These are phyloP conservation scores for Cryptosporidium meleagridis DNA, from an alignment of 169 alveolate genomes.

Conservation along the genomic window DNA sequence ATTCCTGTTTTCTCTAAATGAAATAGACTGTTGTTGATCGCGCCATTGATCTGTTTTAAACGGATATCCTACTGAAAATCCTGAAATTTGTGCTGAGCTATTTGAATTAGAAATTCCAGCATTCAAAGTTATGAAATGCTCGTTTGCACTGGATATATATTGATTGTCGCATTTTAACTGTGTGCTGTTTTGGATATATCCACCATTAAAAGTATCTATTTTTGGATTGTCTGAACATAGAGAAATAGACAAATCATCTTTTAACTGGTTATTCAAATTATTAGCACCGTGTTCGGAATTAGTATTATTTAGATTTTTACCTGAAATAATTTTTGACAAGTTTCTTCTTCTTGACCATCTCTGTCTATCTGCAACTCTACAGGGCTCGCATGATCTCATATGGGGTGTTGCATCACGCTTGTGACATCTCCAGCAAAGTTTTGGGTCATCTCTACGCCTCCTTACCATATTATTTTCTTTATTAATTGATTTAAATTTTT, in stretches of 20 bases:
- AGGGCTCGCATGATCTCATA: constrained; percentile 74
- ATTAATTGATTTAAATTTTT: neutral
- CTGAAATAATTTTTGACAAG: constrained; percentile 52
- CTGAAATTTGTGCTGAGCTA: neutral
- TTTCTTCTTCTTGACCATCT: constrained; percentile 74
- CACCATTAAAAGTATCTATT: constrained; percentile 7
- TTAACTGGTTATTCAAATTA: constrained; percentile 4
- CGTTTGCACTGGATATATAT: constrained; percentile 1
- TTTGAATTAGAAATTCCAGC: constrained; percentile 16
- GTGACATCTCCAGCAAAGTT: constrained; percentile 74
- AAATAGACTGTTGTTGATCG: constrained; percentile 28
- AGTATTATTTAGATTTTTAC: neutral
- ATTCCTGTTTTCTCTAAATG: constrained; percentile 22
- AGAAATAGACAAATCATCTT: constrained; percentile 1
- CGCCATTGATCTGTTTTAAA: constrained; percentile 30
- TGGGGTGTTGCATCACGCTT: constrained; percentile 75
- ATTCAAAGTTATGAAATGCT: constrained; percentile 2
- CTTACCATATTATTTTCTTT: constrained; percentile 18
- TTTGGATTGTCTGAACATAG: neutral
- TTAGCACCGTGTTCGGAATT: neutral
- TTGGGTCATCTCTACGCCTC: constrained; percentile 61
- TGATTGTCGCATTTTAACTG: constrained; percentile 53
- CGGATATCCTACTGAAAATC: constrained; percentile 56
- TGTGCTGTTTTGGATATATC: constrained; percentile 25
- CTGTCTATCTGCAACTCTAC: constrained; percentile 74